Evolutionary conservation across 352 stramenopile genomes (phyloP).

Genomic region (Phytophthora pluvialis): DNA sequence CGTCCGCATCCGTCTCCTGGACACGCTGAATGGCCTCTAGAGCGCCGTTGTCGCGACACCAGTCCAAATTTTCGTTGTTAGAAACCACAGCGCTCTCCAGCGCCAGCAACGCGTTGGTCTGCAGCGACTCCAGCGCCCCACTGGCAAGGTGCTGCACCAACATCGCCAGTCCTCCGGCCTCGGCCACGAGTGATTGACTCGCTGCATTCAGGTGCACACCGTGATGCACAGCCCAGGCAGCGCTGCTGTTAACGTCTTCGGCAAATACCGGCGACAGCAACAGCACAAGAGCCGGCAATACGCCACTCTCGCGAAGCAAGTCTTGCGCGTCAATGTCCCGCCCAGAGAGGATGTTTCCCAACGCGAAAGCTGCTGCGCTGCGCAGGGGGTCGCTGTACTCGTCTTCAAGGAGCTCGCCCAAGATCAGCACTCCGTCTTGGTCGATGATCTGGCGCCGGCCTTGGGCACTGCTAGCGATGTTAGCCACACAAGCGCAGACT

Average conservation of each 20-base stretch:
- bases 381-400: slow-evolving; percentile 63
- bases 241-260: slow-evolving; percentile 75
- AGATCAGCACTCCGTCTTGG: slow-evolving; percentile 47
- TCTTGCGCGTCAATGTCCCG: slow-evolving; percentile 67
- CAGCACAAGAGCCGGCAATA: slow-evolving; percentile 62
- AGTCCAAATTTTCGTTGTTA: slow-evolving; percentile 57
- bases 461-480: slow-evolving; percentile 48
- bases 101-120: slow-evolving; percentile 75
- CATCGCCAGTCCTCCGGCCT: slow-evolving; percentile 65
- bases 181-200: slow-evolving; percentile 65
- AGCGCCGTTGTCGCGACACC: slow-evolving; percentile 51
- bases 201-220: slow-evolving; percentile 63
- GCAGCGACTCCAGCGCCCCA: slow-evolving; percentile 50
- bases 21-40: slow-evolving; percentile 48
- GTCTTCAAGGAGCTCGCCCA: slow-evolving; percentile 55
- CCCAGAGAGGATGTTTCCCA: slow-evolving; percentile 72
- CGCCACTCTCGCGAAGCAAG: slow-evolving; percentile 59
- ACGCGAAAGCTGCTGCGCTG: slow-evolving; percentile 64
- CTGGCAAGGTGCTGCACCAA: slow-evolving; percentile 57
- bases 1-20: slow-evolving; percentile 52
- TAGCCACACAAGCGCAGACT: slow-evolving; percentile 57
- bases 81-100: slow-evolving; percentile 61
- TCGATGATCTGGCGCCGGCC: slow-evolving; percentile 58
- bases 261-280: slow-evolving; percentile 65
- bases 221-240: slow-evolving; percentile 81